Evolutionary conservation across 352 stramenopile species (phyloP).

Genomic region (Phytophthora pistaciae): DNA sequence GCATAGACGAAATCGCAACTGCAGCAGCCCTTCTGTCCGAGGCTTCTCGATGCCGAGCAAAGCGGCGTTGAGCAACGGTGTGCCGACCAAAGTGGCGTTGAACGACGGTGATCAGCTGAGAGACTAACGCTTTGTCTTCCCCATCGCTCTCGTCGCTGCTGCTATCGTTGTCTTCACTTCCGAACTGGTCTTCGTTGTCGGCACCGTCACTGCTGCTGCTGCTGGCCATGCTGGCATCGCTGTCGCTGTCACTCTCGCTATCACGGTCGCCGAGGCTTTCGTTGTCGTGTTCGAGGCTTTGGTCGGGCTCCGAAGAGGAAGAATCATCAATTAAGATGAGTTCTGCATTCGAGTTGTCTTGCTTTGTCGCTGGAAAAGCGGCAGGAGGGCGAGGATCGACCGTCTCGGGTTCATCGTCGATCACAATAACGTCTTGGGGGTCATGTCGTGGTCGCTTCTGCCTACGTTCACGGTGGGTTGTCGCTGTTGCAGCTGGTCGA

Average conservation of each 20-base stretch:
- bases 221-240: conserved; percentile 16
- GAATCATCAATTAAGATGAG: conserved; percentile 19
- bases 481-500: not conserved
- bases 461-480: not conserved
- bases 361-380: not conserved
- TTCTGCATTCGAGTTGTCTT: not conserved
- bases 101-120: conserved; percentile 14
- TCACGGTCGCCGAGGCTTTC: conserved; percentile 9
- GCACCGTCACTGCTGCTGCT: conserved; percentile 8
- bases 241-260: not conserved
- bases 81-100: conserved; percentile 1
- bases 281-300: not conserved
- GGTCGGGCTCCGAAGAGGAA: conserved; percentile 14
- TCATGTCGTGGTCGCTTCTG: not conserved
- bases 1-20: not conserved
- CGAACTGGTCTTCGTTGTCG: conserved; percentile 27
- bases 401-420: conserved; percentile 3
- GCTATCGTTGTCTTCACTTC: conserved; percentile 17
- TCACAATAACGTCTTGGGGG: conserved; percentile 17
- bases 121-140: conserved; percentile 14
- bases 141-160: conserved; percentile 27
- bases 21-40: not conserved
- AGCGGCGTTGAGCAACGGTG: conserved; percentile 4
- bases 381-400: not conserved
- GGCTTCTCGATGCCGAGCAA: conserved; percentile 5